These are phyloP conservation scores for Trametes cubensis DNA, from an alignment of 768 basidiomycete species.

Conservation along the genomic window DNA sequence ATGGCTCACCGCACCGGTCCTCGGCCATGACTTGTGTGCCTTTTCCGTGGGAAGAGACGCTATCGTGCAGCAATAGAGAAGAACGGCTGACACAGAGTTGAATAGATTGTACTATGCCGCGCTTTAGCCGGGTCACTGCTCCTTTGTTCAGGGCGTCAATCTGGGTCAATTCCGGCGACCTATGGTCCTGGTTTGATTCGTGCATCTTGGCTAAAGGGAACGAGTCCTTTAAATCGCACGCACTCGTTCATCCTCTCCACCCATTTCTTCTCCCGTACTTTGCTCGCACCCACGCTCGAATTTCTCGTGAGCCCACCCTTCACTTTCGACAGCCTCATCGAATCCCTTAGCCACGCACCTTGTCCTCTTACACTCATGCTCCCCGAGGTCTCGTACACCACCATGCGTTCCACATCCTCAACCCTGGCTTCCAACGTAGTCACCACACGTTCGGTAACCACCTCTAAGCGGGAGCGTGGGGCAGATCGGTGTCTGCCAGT, in stretches of 20 bases:
- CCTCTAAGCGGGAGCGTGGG: not conserved
- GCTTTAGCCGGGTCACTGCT: not conserved
- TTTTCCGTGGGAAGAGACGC: too few relatives aligned
- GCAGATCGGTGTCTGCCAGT: not conserved
- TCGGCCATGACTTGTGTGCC: too few relatives aligned
- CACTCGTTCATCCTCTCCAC: not conserved
- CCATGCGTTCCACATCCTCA: not conserved
- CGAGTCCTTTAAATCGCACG: not conserved
- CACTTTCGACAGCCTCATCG: not conserved
- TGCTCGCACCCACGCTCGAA: not conserved
- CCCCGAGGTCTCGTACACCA: not conserved
- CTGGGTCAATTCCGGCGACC: not conserved
- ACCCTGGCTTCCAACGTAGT: not conserved
- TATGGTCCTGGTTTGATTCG: not conserved
- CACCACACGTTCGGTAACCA: not conserved
- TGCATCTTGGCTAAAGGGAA: not conserved
- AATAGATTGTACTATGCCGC: not conserved
- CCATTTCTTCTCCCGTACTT: not conserved
- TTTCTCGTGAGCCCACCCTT: not conserved
- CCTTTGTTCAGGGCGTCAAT: constrained; percentile 14
- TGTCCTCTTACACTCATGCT: not conserved
- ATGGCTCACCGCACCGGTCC: not conserved
- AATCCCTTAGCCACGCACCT: not conserved
- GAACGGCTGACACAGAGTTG: not conserved
- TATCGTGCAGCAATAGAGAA: not conserved